These are phyloP conservation scores for Pisolithus orientalis DNA, from an alignment of 768 basidiomycete genomes.

Conservation along the genomic window DNA sequence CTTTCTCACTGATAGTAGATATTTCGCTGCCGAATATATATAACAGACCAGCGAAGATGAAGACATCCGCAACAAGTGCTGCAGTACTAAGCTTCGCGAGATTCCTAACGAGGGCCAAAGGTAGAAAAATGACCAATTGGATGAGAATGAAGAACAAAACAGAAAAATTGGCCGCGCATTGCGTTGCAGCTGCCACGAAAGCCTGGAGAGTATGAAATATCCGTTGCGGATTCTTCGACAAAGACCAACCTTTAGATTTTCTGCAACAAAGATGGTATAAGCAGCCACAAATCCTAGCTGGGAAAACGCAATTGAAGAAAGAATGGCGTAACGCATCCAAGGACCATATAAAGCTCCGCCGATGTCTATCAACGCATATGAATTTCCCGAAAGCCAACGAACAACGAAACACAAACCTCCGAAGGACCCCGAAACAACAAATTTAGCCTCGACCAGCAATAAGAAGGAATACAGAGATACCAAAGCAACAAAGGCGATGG, in stretches of 20 bases:
- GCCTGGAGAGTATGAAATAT: constrained; percentile 41
- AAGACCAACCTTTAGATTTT: constrained; percentile 61
- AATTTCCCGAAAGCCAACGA: neutral
- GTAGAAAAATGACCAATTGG: constrained; percentile 83
- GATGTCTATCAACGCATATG: constrained; percentile 53
- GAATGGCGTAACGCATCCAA: constrained; percentile 88
- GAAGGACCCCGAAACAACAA: constrained; percentile 86
- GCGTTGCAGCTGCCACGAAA: constrained; percentile 74
- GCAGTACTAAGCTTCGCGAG: constrained; percentile 92
- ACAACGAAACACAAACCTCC: constrained; percentile 54
- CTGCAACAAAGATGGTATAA: constrained; percentile 93
- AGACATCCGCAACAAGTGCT: constrained; percentile 88
- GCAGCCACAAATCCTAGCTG: constrained; percentile 86
- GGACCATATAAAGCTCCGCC: constrained; percentile 88
- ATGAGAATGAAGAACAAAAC: constrained; percentile 78
- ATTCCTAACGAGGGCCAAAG: constrained; percentile 84
- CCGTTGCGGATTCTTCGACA: neutral
- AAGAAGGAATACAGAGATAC: constrained; percentile 93
- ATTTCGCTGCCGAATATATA: constrained; percentile 90
- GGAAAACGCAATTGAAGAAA: constrained; percentile 81
- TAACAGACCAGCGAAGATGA: constrained; percentile 83
- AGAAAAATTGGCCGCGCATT: constrained; percentile 62
- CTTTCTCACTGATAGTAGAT: constrained; percentile 54
- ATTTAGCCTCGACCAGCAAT: constrained; percentile 80
- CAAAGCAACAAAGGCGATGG: constrained; percentile 73